Percentiles rank a stretch among this genome's conserved stretches.
These are phyloP conservation scores for Bacidia gigantensis DNA, from an alignment of 495 filamentous ascomycete genomes.

Conservation along the genomic window DNA sequence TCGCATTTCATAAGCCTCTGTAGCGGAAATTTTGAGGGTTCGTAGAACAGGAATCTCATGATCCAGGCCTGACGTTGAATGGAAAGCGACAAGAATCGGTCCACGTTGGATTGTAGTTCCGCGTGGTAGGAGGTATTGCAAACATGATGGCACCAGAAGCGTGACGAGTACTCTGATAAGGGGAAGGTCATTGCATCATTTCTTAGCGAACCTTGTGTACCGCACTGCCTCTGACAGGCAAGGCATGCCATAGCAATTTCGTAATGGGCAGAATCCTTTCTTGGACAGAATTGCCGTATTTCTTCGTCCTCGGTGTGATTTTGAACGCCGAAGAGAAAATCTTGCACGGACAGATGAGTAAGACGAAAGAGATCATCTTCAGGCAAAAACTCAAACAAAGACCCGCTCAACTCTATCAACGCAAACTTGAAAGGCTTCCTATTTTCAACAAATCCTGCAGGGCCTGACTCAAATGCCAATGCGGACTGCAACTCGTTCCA, in stretches of 20 bases:
- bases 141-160: neutral
- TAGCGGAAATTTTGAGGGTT: neutral
- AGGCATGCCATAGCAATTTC: neutral
- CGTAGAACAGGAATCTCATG: neutral
- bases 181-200: neutral
- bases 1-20: neutral
- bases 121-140: neutral
- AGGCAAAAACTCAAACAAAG: too few species aligned
- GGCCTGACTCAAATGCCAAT: neutral
- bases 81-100: neutral
- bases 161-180: neutral
- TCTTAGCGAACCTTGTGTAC: neutral
- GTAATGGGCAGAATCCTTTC: too few species aligned
- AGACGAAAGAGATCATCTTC: too few species aligned
- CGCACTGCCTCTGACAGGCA: too few species aligned
- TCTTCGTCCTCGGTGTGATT: too few species aligned
- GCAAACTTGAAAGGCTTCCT: too few species aligned
- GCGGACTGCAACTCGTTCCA: neutral
- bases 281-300: too few species aligned
- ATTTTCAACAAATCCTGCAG: too few species aligned
- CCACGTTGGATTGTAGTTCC: neutral
- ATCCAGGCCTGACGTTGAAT: neutral
- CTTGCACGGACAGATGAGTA: too few species aligned
- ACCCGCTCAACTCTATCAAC: too few species aligned
- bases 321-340: too few species aligned